Evolutionary conservation across 257 asterid species (phyloP).

Genomic region (Rubia yunnanensis): DNA sequence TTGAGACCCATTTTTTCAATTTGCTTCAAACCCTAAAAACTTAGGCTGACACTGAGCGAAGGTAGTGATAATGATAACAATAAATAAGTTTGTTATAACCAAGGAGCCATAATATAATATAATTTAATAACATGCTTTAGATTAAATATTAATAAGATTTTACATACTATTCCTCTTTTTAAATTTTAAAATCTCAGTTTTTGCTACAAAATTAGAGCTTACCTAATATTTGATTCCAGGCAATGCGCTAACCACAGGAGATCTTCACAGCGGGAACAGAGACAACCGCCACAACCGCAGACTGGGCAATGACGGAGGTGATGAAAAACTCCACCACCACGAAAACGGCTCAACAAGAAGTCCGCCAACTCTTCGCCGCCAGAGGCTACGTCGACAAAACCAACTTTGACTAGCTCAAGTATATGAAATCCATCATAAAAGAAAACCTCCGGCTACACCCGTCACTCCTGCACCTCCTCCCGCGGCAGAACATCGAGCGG

Average conservation of each 20-base stretch:
- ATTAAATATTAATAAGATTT: too few species aligned
- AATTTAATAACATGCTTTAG: too few species aligned
- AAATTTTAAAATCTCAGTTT: too few species aligned
- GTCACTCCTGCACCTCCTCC: background rate
- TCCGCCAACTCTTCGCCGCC: background rate
- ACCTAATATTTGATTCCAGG: too few species aligned
- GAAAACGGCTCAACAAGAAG: background rate
- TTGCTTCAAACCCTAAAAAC: too few species aligned
- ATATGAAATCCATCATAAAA: background rate
- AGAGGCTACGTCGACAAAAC: background rate
- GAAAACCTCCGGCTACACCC: background rate
- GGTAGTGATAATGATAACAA: too few species aligned
- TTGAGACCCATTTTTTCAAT: too few species aligned
- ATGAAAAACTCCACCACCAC: background rate
- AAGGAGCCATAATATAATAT: too few species aligned
- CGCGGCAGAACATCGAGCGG: background rate
- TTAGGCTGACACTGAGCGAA: too few species aligned
- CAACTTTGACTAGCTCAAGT: background rate
- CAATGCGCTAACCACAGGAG: background rate
- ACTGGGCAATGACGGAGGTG: constrained; percentile 9
- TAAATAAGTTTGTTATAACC: too few species aligned
- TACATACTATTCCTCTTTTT: too few species aligned
- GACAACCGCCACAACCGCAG: background rate
- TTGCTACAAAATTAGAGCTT: too few species aligned
- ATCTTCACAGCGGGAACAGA: background rate